Evolutionary conservation across 2,329 filamentous ascomycete genomes (phyloP), one percentile per base, ranked within the genome.

Genomic region (Mariannaea elegans): DNA sequence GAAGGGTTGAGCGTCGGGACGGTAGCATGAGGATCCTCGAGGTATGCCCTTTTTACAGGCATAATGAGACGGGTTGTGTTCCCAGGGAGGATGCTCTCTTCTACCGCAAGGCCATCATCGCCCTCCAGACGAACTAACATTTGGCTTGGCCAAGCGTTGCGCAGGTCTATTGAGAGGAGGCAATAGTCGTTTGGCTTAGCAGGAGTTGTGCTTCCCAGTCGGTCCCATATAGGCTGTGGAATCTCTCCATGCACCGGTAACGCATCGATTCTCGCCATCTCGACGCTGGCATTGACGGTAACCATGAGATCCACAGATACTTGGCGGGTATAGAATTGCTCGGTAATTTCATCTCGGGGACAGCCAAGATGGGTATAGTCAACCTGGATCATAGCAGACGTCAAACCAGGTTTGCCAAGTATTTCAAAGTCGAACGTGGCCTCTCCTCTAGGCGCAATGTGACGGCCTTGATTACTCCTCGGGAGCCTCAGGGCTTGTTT

Each of bases 251-350:
- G 87, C 10, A 97, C 83, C 1, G 93, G 89, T 31, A 95, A 76
- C 16, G 96, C 83, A 70, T 97, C 94, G 65, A 94, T 88, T 34
- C 92, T 85, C 31, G 89, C 84, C 9, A 97, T 81, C 71, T 97
- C 93, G 23, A 97, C 83, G 70, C 93, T 95, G 3, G 93, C 91
- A 72, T 97, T 97, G 46, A 98, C 94, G 5, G 94, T 97, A 14
- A 97, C 86, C 0, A 90, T 92, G 57, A 98, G 80, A 13, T 93
- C 91, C 24, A 97, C 81, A 16, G 89, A 89, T 14, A 97, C 84
- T 72, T 95, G 92, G 36, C 94, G 86, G 0, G 94, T 97, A 71
- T 93, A 92, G 71, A 97, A 97, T 31, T 87, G 84, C 32, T 90
- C 88, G 21, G 84, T 82, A 2, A 94, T 79, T 56, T 93, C 87